A percentile compares a stretch with the other conserved stretches of the same genome.
These are phyloP conservation scores for Rhodofomes roseus DNA, from an alignment of 1,284 basidiomycete genomes.

Conservation along the genomic window DNA sequence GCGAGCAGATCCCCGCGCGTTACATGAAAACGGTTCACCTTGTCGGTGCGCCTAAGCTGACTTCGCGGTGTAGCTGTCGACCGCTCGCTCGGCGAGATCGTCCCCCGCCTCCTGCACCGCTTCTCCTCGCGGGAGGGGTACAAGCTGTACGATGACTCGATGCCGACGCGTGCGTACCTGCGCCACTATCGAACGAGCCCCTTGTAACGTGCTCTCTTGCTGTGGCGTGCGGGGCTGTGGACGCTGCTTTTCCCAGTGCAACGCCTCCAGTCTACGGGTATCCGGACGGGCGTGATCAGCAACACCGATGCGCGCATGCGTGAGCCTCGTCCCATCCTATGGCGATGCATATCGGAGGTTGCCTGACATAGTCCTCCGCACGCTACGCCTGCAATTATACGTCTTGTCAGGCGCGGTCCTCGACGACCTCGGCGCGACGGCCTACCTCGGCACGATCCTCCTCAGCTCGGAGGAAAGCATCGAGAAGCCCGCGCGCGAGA, in stretches of 20 bases:
- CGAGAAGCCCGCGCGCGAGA: conserved; percentile 61
- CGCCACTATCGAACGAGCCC: not conserved
- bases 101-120: conserved; percentile 50
- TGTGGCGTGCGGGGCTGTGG: no score
- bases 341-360: not conserved
- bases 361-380: no score
- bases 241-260: conserved; percentile 37
- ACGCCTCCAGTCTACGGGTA: conserved; percentile 38
- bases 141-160: conserved; percentile 57
- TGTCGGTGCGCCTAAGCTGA: not conserved
- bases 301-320: conserved; percentile 70
- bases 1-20: not conserved
- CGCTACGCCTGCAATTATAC: not conserved
- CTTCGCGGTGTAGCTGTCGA: conserved; percentile 42
- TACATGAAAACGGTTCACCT: no score
- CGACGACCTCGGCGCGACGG: conserved; percentile 50
- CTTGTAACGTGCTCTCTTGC: not conserved
- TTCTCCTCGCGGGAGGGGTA: conserved; percentile 74
- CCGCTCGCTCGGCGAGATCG: conserved; percentile 46
- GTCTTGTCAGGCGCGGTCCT: conserved; percentile 52
- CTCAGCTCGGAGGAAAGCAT: conserved; percentile 62
- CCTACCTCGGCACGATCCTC: conserved; percentile 48
- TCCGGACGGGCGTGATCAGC: conserved; percentile 60
- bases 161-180: conserved; percentile 50
- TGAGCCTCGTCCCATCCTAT: conserved; percentile 29